Evolutionary conservation across 2,329 filamentous ascomycete genomes (phyloP), one percentile per base, ranked within the genome.

Genomic region (Pyrenophora teres): DNA sequence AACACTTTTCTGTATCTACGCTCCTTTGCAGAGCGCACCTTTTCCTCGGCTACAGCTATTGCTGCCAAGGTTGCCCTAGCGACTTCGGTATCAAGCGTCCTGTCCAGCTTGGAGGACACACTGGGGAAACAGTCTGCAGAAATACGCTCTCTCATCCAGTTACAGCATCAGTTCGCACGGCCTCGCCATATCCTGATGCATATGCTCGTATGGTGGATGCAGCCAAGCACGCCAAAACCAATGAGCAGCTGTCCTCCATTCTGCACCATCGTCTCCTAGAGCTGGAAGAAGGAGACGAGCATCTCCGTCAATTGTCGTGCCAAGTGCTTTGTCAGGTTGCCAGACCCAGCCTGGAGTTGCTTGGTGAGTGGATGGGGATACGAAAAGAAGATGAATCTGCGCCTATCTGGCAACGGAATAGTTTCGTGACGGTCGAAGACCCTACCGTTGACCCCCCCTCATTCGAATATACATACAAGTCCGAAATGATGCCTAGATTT

Each of bases 351-450:
- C 75, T 89, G 7, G 81, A 85, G 45, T 81, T 87, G 44, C 77
- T 88, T 6, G 82, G 87, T 59, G 84, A 87, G 64, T 94, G 90
- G 89, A 84, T 92, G 53, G 90, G 90, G 0, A 80, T 90, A 9
- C 56, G 47, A 81, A 78, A 68, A 48, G 74, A 76, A 41, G 62
- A 68, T 32, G 59, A 56, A 1, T 63, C 66, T 4, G 32, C 58
- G 16, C 63, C 68, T 2, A 59, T 70, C 30, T 50, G 62, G 36
- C 63, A 66, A n/a, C 62, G 63, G 44, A 57, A 59, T 37, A 65
- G 63, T 31, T 74, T 73, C 33, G 65, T 73, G 9, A 49, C 61
- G 10, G 43, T 67, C 3, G 67, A 69, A 32, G 64, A 70, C n/a
- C 53, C 51, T 6, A 16, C 61, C 5, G 65, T 63, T 8, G 59